phyloP scores from a whole-genome alignment of 2,329 filamentous ascomycete genomes.

The Arthrinium puccinioides region DNA sequence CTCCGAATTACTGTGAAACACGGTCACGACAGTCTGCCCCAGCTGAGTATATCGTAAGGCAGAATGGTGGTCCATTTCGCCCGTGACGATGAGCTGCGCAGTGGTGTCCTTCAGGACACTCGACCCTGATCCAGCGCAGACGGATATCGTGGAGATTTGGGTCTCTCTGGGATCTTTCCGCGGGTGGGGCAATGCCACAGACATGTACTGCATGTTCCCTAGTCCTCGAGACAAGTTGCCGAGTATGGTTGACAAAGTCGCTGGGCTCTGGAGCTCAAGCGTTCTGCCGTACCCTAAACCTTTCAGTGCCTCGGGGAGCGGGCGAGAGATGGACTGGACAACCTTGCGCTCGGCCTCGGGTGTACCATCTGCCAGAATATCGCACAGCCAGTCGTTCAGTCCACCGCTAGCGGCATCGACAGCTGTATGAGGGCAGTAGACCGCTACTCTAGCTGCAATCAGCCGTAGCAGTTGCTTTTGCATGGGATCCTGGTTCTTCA shows the following conservation, averaged over 20 bases:
- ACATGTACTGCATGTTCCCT: constrained; percentile 52
- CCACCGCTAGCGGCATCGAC: constrained; percentile 81
- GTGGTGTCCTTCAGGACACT: constrained; percentile 62
- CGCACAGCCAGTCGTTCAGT: constrained; percentile 89
- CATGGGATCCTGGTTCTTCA: constrained; percentile 79
- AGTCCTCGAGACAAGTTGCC: constrained; percentile 56
- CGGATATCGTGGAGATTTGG: constrained; percentile 60
- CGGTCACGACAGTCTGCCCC: constrained; percentile 72
- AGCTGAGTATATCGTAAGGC: constrained; percentile 80
- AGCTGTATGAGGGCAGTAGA: constrained; percentile 94
- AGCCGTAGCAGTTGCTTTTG: constrained; percentile 79
- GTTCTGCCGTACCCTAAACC: constrained; percentile 46
- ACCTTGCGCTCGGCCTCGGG: constrained; percentile 30
- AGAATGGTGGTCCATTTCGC: constrained; percentile 90
- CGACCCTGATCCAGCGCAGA: constrained; percentile 85
- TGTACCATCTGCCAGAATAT: constrained; percentile 61
- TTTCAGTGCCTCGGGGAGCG: constrained; percentile 33
- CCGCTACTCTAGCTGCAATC: constrained; percentile 79
- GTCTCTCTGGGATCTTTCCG: constrained; percentile 27
- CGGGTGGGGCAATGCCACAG: constrained; percentile 45
- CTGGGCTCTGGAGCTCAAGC: constrained; percentile 31
- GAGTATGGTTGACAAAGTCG: constrained; percentile 36
- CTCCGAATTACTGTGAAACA: constrained; percentile 94
- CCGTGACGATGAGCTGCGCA: constrained; percentile 81
- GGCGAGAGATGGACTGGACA: constrained; percentile 34